Evolutionary conservation across 108 stramenopile species (phyloP).

Genomic region (Skeletonema menzelii): DNA sequence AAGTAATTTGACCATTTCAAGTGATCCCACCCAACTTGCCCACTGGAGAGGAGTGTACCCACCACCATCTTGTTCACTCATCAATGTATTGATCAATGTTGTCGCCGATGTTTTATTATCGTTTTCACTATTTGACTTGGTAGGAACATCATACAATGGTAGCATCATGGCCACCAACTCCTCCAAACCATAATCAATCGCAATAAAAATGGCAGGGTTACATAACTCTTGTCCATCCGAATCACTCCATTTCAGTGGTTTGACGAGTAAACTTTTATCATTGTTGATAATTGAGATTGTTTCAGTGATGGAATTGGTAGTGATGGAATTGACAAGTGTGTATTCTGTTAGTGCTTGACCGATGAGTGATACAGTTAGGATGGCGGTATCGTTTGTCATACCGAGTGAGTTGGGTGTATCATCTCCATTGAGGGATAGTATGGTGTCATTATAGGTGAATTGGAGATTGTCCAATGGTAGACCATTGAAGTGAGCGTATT

Average conservation of each 20-base stretch:
- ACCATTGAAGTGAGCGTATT: slow-evolving; percentile 15
- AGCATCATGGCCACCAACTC: slow-evolving; percentile 41
- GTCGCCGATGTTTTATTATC: background rate
- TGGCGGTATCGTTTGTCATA: slow-evolving; percentile 10
- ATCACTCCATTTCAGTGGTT: slow-evolving; percentile 32
- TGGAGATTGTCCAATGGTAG: background rate
- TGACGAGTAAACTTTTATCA: slow-evolving; percentile 1
- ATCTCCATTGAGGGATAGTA: background rate
- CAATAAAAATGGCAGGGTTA: slow-evolving; percentile 53
- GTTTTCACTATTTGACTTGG: background rate
- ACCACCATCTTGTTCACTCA: slow-evolving; percentile 5
- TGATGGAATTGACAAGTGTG: slow-evolving; percentile 1
- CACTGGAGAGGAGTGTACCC: slow-evolving; percentile 35
- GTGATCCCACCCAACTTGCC: slow-evolving; percentile 35
- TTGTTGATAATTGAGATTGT: slow-evolving; percentile 10
- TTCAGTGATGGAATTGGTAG: background rate
- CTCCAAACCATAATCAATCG: slow-evolving; percentile 48
- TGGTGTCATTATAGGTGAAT: slow-evolving; percentile 11
- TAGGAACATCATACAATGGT: background rate
- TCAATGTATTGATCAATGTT: slow-evolving; percentile 16
- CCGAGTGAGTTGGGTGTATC: slow-evolving; percentile 17
- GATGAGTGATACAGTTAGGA: slow-evolving; percentile 5
- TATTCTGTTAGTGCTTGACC: slow-evolving; percentile 13
- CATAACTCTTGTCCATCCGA: slow-evolving; percentile 29
- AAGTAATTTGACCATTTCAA: slow-evolving; percentile 6